Base-by-base conservation (phyloP, 495 filamentous ascomycete genomes). In the Podospora sp. region DNA sequence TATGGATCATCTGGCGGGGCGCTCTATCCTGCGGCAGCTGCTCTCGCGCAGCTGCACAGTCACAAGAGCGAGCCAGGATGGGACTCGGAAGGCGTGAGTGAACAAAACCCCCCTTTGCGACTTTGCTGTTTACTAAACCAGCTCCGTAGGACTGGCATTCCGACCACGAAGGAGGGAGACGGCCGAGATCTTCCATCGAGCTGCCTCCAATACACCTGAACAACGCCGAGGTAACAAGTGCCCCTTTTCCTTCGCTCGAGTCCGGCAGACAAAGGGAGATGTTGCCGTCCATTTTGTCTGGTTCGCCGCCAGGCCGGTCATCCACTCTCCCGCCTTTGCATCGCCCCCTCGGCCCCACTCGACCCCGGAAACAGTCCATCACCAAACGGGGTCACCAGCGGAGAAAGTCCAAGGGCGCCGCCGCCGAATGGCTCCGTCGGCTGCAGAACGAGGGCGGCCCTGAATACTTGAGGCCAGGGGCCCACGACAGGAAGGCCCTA, bases 281-380 rank as follows among this genome's bases (percentile, higher is more conserved):
- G 57, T 84, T 96, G 16, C 92, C 93, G 0, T 95, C 91, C 14
- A 90, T 94, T 53, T 81, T 96, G 61, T 86, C 87, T 59, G 86
- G 87, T 58, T 96, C 93, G 2, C 93, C 93, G 0, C 91, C 93
- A 26, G 91, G 90, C 70, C 91, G 92, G 62, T 94, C 92, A 7
- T 92, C 92, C 1, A 96, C 92, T 1, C 83, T 96, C 14, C 92
- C 93, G 53, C 92, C 92, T 0, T 85, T 93, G 36, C 90, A 93
- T 69, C 82, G 91, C 62, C 80, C 79, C 0, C 63, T 83, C 7
- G 80, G 91, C 65, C 80, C 87, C 27, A 84, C 82, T 60, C 84
- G 92, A 56, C 88, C 92, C 26, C 88, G 93, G 72, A 97, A 96
- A 74, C 89, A 89, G 24, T 96, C 93, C 1, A 88, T 97, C 22